Conservation (phyloP, 768 basidiomycete species). For the Lactarius tabidus region DNA sequence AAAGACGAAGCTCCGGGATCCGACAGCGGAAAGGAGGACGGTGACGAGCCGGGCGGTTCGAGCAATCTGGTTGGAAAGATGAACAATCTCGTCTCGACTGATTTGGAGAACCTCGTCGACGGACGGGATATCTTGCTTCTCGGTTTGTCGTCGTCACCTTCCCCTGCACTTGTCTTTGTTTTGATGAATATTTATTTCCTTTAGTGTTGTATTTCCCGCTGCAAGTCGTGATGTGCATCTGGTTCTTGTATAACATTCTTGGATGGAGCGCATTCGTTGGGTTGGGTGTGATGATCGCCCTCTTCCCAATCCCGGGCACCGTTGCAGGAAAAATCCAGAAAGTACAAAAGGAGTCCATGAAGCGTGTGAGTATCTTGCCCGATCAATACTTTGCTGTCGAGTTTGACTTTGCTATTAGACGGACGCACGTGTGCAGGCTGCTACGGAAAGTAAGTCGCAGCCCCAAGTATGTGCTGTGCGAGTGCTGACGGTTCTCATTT, state of each 20-base stretch:
- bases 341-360: constrained; percentile 40
- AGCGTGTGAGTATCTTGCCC: constrained; percentile 30
- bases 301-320: constrained; percentile 42
- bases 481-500: neutral
- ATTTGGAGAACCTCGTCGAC: constrained; percentile 37
- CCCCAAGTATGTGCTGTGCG: neutral
- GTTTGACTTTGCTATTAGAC: constrained; percentile 32
- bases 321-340: constrained; percentile 36
- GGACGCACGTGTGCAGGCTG: constrained; percentile 43
- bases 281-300: constrained; percentile 37
- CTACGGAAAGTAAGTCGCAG: constrained; percentile 38
- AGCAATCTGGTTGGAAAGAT: constrained; percentile 66
- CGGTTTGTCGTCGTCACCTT: constrained; percentile 8
- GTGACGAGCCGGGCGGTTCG: constrained; percentile 17
- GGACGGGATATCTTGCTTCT: constrained; percentile 30
- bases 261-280: constrained; percentile 50
- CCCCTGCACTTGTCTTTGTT: neutral
- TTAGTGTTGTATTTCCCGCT: constrained; percentile 38
- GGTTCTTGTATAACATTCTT: constrained; percentile 44
- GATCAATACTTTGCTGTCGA: neutral
- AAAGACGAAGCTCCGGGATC: constrained; percentile 1
- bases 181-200: neutral
- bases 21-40: constrained; percentile 1
- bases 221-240: constrained; percentile 38
- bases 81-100: constrained; percentile 71